A percentile compares a stretch with the other conserved stretches of the same genome.
Evolutionary conservation across 805 yeast species (phyloP).

Genomic region (Candida multigemmis): DNA sequence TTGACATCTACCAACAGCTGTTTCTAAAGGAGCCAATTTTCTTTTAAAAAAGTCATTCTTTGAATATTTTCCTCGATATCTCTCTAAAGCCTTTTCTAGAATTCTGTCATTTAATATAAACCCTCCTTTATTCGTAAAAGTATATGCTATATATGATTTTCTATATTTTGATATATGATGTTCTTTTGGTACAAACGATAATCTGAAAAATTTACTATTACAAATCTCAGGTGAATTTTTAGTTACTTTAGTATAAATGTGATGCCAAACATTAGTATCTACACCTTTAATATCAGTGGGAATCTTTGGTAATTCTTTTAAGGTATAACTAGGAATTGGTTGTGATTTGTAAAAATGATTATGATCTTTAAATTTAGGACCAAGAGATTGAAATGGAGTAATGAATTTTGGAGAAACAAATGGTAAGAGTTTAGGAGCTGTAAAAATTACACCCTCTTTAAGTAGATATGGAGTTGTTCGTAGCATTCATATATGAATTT

Average conservation of each 20-base stretch:
- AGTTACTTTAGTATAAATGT: slow-evolving; percentile 5
- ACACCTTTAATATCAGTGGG: slow-evolving; percentile 29
- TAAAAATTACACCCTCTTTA: no score
- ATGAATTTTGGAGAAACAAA: no score
- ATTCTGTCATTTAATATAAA: slow-evolving; percentile 14
- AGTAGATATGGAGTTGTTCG: no score
- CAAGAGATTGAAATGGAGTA: not conserved
- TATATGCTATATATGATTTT: slow-evolving; percentile 29
- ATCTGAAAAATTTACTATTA: slow-evolving; percentile 11
- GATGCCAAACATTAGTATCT: slow-evolving; percentile 11
- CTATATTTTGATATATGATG: slow-evolving; percentile 19
- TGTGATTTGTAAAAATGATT: not conserved
- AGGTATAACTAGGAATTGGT: not conserved
- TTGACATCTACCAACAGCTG: slow-evolving; percentile 20
- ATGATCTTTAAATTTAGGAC: not conserved
- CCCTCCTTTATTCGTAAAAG: slow-evolving; percentile 19
- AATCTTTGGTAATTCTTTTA: slow-evolving; percentile 13
- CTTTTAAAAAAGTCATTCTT: slow-evolving; percentile 12
- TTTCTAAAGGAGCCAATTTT: slow-evolving; percentile 18
- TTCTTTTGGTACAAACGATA: slow-evolving; percentile 19
- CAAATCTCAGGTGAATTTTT: slow-evolving; percentile 9
- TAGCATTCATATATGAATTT: no score
- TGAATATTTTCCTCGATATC: slow-evolving; percentile 20
- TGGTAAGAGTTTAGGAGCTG: no score
- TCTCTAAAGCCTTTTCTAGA: slow-evolving; percentile 10